phyloP scores from a whole-genome alignment of 2,329 filamentous ascomycete genomes.

The Allantophomopsis lycopodina region DNA sequence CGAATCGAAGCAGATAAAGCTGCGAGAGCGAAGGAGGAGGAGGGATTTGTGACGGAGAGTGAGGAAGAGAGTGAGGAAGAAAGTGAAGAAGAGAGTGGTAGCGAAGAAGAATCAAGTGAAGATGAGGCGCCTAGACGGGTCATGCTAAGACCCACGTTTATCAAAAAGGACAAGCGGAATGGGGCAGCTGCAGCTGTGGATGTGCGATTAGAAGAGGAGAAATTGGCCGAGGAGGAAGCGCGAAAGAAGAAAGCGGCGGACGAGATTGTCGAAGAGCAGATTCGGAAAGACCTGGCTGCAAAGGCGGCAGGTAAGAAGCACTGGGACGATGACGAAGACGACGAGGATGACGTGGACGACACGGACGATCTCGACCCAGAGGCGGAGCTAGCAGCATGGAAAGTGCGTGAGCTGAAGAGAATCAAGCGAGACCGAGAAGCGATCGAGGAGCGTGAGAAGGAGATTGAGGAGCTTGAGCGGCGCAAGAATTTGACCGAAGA shows the following conservation, averaged over 20 bases:
- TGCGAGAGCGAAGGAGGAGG: conserved; percentile 30
- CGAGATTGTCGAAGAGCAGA: conserved; percentile 74
- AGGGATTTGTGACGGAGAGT: conserved; percentile 46
- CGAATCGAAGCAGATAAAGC: conserved; percentile 30
- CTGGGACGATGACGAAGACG: conserved; percentile 65
- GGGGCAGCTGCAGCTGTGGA: conserved; percentile 12
- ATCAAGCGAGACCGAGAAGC: conserved; percentile 76
- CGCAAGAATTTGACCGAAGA: conserved; percentile 75
- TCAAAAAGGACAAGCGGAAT: conserved; percentile 40
- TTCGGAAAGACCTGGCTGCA: conserved; percentile 67
- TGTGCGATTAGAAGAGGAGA: conserved; percentile 25
- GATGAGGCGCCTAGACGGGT: conserved; percentile 40
- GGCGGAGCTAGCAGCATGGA: conserved; percentile 86
- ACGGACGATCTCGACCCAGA: conserved; percentile 77
- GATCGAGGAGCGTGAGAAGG: conserved; percentile 72
- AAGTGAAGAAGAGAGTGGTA: conserved; percentile 12
- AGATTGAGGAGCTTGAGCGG: conserved; percentile 80
- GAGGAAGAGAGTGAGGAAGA: conserved; percentile 21
- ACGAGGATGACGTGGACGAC: conserved; percentile 70
- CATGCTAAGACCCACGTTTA: conserved; percentile 50
- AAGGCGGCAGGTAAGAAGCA: conserved; percentile 65
- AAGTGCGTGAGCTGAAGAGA: conserved; percentile 77
- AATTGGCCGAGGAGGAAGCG: conserved; percentile 39
- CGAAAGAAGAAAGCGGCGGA: conserved; percentile 60
- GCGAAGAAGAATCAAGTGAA: conserved; percentile 30